Base-by-base conservation (phyloP, 2,329 filamentous ascomycete genomes). In the Nothophoma quercina region DNA sequence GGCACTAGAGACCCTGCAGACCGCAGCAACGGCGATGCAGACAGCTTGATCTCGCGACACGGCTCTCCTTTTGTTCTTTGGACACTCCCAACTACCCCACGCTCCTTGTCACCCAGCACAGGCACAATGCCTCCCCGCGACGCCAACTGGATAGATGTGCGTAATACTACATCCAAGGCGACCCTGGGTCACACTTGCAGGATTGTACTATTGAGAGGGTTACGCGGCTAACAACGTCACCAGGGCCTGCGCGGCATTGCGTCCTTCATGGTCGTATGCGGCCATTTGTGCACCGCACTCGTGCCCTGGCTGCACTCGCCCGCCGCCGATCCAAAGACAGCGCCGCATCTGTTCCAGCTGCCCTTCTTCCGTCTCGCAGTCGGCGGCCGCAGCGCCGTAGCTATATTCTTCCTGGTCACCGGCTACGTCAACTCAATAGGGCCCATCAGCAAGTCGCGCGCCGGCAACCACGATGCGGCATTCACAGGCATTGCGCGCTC, bases 341-440 rank as follows among this genome's bases (percentile, higher is more conserved):
- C 75, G 1, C 79, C 82, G 5, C 76, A 78, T 40, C 58, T 85
- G 23, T 78, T 86, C 54, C 85, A 88, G 69, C 76, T 79, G 32
- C 85, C 85, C 12, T 82, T 84, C 62, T 73, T 87, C 51, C 82
- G 85, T 49, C 79, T 88, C 39, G 75, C 83, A 30, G 77, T 82
- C 41, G 84, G 85, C 63, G 85, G 72, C 38, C 70, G 71, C 53
- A 65, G 63, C 53, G 71, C 71, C 29, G 72, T 75, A 13, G 71
- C 71, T 9, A 62, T 75, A 36, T 75, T 75, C 63, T 73, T 75
- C 66, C 69, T 75, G 55, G 71, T 92, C 43, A 91, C 88, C 1
- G 85, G 85, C 50, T 87, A 86, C 62, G 85, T 87, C 43, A 87
- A 85, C 71, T 81, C 83, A 3, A 77, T 87, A 44, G 86, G 86